phyloP scores from a whole-genome alignment of 306 rosid species.

The Cucumis melo region DNA sequence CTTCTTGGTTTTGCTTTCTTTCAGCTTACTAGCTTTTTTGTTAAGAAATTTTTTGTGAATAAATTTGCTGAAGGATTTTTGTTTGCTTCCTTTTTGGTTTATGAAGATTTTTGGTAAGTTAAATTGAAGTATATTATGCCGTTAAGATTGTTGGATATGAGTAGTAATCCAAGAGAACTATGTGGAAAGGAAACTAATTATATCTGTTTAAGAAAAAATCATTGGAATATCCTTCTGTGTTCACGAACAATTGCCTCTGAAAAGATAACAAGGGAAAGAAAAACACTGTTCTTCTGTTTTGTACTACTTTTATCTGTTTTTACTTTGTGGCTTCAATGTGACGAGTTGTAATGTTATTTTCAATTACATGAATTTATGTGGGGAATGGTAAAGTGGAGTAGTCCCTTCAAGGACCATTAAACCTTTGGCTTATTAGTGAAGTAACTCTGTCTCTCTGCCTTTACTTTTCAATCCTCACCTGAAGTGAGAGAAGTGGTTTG shows the following conservation, averaged over 20 bases:
- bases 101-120: background rate
- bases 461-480: constrained; percentile 4
- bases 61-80: background rate
- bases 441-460: background rate
- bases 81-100: background rate
- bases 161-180: background rate
- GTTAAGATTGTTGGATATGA: background rate
- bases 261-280: background rate
- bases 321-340: background rate
- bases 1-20: background rate
- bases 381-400: constrained; percentile 8
- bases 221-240: background rate
- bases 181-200: background rate
- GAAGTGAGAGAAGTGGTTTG: constrained; percentile 5
- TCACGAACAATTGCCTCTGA: background rate
- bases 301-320: background rate
- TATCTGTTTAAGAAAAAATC: background rate
- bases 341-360: constrained; percentile 7
- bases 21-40: background rate
- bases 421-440: constrained; percentile 6
- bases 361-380: constrained; percentile 4
- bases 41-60: background rate
- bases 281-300: background rate
- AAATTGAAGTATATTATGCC: background rate
- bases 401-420: constrained; percentile 8